A percentile compares a stretch with the other conserved stretches of the same genome.
These are phyloP conservation scores for Boletus pseudo-olivaceus DNA, from an alignment of 768 basidiomycete genomes.

Conservation along the genomic window DNA sequence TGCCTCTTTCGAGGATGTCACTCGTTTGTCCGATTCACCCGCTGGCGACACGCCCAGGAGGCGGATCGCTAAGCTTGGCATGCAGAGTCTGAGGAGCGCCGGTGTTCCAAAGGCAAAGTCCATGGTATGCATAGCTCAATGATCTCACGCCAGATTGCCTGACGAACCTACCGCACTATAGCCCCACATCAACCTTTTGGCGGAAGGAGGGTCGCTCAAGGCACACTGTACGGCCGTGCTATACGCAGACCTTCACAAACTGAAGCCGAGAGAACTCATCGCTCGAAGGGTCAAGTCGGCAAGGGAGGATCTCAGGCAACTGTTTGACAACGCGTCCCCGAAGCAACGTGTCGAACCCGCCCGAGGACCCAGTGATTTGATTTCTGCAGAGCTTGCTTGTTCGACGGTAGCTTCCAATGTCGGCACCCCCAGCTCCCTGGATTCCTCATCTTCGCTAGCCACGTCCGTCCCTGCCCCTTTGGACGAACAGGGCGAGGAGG, in stretches of 20 bases:
- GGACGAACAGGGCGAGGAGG: neutral
- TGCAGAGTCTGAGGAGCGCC: slow-evolving; percentile 3
- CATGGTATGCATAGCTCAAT: neutral
- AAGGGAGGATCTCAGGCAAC: slow-evolving; percentile 3
- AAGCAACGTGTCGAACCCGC: neutral
- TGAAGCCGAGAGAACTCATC: slow-evolving; percentile 1
- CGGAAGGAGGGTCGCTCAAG: neutral
- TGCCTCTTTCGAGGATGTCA: slow-evolving; percentile 10
- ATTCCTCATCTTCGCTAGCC: neutral
- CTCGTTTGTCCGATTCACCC: slow-evolving; percentile 4
- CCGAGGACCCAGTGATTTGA: neutral
- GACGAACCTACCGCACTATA: neutral
- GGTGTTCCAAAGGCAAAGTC: slow-evolving; percentile 9
- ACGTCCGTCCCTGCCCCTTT: neutral
- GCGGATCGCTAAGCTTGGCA: neutral
- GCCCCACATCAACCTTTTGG: slow-evolving; percentile 5
- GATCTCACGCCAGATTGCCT: neutral
- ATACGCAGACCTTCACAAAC: neutral
- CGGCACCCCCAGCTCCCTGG: too few relatives aligned
- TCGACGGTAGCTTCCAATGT: neutral
- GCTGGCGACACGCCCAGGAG: neutral
- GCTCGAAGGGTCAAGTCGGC: slow-evolving; percentile 9
- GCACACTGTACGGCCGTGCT: slow-evolving; percentile 3
- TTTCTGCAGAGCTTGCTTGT: neutral
- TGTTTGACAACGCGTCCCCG: neutral